Conservation (phyloP, 2,329 filamentous ascomycete genomes). For the Drechslerella coelobrocha region DNA sequence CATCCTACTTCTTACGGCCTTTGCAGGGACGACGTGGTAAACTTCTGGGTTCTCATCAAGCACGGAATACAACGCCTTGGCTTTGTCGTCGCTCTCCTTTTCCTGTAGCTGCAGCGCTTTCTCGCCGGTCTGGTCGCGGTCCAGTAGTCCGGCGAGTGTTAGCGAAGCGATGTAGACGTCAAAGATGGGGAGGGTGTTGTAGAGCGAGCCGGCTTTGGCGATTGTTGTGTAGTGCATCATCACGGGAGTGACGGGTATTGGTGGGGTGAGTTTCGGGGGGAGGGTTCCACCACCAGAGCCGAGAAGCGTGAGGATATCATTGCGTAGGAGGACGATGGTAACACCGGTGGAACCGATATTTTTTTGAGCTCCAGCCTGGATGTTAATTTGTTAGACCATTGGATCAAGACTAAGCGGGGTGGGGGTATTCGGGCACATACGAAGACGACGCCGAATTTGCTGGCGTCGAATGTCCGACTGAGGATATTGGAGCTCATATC, state of each 20-base stretch:
- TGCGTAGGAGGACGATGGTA: conserved; percentile 83
- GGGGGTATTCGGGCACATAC: conserved; percentile 61
- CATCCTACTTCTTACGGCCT: conserved; percentile 80
- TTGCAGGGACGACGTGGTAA: conserved; percentile 81
- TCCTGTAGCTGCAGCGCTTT: conserved; percentile 79
- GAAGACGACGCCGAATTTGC: conserved; percentile 83
- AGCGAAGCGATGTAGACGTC: conserved; percentile 90
- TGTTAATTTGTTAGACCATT: conserved; percentile 31
- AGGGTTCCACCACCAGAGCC: conserved; percentile 74
- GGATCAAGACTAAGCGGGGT: conserved; percentile 4
- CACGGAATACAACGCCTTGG: conserved; percentile 74
- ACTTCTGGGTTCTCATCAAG: conserved; percentile 75
- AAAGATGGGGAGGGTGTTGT: conserved; percentile 95
- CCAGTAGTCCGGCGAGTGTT: conserved; percentile 78
- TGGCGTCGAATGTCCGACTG: conserved; percentile 75
- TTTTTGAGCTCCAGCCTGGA: conserved; percentile 79
- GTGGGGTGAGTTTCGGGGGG: conserved; percentile 66
- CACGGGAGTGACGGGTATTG: conserved; percentile 77
- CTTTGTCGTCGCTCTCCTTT: conserved; percentile 75
- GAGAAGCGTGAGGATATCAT: conserved; percentile 73
- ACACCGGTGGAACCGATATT: conserved; percentile 87
- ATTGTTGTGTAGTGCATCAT: conserved; percentile 83
- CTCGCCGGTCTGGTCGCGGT: conserved; percentile 57
- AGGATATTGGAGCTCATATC: conserved; percentile 97
- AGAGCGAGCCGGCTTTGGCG: conserved; percentile 91